Base-by-base conservation (phyloP, 2,329 filamentous ascomycete species). In the Pseudogymnoascus sp. region DNA sequence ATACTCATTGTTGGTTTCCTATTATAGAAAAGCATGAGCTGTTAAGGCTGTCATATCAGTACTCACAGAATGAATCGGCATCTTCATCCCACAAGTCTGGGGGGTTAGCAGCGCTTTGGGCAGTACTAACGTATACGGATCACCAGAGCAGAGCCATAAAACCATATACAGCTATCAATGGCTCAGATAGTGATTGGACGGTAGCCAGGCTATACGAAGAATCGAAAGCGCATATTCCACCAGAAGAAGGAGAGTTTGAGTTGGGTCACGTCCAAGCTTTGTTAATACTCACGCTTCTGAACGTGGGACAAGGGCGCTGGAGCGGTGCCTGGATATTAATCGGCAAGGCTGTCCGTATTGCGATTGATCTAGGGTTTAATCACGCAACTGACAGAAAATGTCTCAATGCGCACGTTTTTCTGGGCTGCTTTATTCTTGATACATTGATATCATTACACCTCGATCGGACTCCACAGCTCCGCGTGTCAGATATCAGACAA, bases 1-100 rank as follows among this genome's bases (percentile, higher is more conserved):
- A 89, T 67, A 89, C 86, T 0, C 87, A 92, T 70, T 85, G 82
- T 60, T 92, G 89, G 89, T 79, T 92, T 27, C 89, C 89, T 0
- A 85, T 92, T 27, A 77, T 87, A 9, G 86, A 90, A 65, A 87
- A 86, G 65, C 82, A 87, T 63, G 69, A 72, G 65, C 61, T 72
- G 6, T 58, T 72, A 15, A 65, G 69, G 35, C 68, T 67, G 1
- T 72, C 70, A 6, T 70, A 72, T 55, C 70, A 72, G 58, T 72
- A 72, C 61, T 67, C 68, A 8, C 69, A 68, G 31, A 66, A 61
- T 18, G 62, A 62, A 4, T 64, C 64, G 13, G 52, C 37, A 12
- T 40, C 42, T n/a, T 48, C 61, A 8, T 21, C 58, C 6, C 59
- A 39, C 18, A 42, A 42, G 2, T 68, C 72, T 62, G 71, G 78